Base-by-base conservation (phyloP, 352 stramenopile genomes). In the Globisporangium radiosum region DNA sequence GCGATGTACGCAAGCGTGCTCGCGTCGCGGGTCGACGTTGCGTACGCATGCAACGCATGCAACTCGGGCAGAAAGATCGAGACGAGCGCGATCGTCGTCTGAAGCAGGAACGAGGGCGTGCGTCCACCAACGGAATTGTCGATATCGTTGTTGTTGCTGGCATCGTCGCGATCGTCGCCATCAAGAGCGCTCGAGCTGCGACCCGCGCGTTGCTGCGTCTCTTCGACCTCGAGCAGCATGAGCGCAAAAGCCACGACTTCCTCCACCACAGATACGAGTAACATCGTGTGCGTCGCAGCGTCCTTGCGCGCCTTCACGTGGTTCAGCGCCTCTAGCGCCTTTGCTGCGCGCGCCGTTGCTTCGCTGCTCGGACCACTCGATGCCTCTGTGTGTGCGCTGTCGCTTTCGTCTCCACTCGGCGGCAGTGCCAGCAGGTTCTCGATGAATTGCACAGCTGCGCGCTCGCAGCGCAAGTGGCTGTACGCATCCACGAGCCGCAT, bases 401-500 rank as follows among this genome's bases (percentile, higher is more conserved):
- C 25, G 19, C 11, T 43, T 3, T 47, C 5, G 7, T 68, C 45
- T 8, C 19, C 42, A 19, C 17, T 44, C 60, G 44, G 47, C 25
- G 53, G 58, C 38, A 72, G 61, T 5, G 60, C 72, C 7, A 89
- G 61, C 44, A 91, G 56, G 17, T 91, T 91, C 58, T 89, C 78
- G 6, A 86, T 74, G 49, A 77, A 89, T 47, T 73, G 65, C 36
- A 86, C 61, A n/a, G 61, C 74, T 25, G 72, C 81, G 8, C 77
- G 73, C 44, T 86, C 75, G 10, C 69, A 75, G 33, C 55, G 68
- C 7, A 90, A 42, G 43, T 83, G 68, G 37, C 64, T 81, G 64
- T 85, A 87, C 0, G 73, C 78, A 58, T 85, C 72, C 39, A 88
- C 78, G 44, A 91, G 66, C 25, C 79, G 65, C 51, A 91, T 72